Evolutionary conservation across 345 rosid species (phyloP).

Genomic region (Salix caprea): DNA sequence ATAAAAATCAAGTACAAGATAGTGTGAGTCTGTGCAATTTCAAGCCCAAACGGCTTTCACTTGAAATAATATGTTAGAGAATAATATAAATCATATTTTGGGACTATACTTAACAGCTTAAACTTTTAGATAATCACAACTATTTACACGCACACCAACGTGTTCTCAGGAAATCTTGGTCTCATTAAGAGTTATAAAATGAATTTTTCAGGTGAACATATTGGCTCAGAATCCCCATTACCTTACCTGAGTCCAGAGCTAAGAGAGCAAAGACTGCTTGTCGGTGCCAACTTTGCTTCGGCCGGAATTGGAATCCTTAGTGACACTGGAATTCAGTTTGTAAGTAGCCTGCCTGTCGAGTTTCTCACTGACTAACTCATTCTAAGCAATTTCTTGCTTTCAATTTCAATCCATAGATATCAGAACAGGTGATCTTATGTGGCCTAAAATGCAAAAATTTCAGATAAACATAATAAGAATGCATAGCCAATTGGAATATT

Average conservation of each 20-base stretch:
- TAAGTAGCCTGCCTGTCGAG: constrained; percentile 16
- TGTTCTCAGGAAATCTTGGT: not conserved
- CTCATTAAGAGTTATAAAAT: not conserved
- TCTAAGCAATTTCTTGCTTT: too few relatives aligned
- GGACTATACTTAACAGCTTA: too few relatives aligned
- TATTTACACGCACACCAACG: not conserved
- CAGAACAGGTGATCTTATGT: not conserved
- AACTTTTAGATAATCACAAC: not conserved
- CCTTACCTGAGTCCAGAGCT: constrained; percentile 75
- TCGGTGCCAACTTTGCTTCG: constrained; percentile 91
- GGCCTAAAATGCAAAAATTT: not conserved
- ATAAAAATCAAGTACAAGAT: too few relatives aligned
- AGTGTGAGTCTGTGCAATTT: too few relatives aligned
- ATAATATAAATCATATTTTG: too few relatives aligned
- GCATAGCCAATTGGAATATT: constrained; percentile 52
- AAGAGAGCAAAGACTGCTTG: constrained; percentile 43
- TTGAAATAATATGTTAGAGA: too few relatives aligned
- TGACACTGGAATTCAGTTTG: constrained; percentile 68
- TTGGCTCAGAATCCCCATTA: constrained; percentile 55
- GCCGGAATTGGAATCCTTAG: constrained; percentile 78
- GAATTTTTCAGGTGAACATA: constrained; percentile 40
- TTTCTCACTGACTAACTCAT: not conserved
- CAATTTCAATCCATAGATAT: not conserved
- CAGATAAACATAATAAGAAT: constrained; percentile 69
- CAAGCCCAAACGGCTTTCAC: too few relatives aligned